Conservation (phyloP, 768 basidiomycete species). For the Lyophyllum shimeji region DNA sequence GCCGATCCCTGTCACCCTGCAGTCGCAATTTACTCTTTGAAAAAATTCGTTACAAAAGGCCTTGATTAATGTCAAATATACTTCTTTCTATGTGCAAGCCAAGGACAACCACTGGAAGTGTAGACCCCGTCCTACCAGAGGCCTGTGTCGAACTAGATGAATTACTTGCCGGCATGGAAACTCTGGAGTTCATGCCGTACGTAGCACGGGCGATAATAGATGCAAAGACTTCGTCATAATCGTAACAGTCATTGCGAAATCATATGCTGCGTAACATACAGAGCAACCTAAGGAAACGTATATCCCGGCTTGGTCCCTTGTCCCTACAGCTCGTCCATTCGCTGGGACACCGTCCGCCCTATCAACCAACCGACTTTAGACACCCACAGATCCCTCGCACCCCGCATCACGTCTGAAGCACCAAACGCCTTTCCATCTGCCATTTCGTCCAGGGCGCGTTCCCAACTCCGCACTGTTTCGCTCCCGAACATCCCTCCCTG, state of each 20-base stretch:
- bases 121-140: not conserved
- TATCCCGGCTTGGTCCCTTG: not conserved
- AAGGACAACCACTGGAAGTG: too few relatives aligned
- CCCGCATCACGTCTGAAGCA: constrained; percentile 36
- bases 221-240: too few relatives aligned
- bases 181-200: too few relatives aligned
- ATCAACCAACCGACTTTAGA: constrained; percentile 78
- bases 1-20: not conserved
- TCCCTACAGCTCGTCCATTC: constrained; percentile 34
- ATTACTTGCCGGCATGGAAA: not conserved
- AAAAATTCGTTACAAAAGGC: too few relatives aligned
- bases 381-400: constrained; percentile 63
- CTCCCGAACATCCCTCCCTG: constrained; percentile 79
- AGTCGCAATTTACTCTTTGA: too few relatives aligned
- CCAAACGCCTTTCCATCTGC: constrained; percentile 48
- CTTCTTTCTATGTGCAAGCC: too few relatives aligned
- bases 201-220: too few relatives aligned
- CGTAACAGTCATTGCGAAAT: not conserved
- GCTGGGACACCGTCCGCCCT: constrained; percentile 39
- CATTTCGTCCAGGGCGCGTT: constrained; percentile 64
- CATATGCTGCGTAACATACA: not conserved
- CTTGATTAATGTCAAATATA: not conserved
- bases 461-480: constrained; percentile 71
- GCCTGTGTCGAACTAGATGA: not conserved
- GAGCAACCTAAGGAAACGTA: constrained; percentile 1